These are phyloP conservation scores for Ceratocystis harringtonii DNA, from an alignment of 2,329 filamentous ascomycete genomes.

Conservation along the genomic window DNA sequence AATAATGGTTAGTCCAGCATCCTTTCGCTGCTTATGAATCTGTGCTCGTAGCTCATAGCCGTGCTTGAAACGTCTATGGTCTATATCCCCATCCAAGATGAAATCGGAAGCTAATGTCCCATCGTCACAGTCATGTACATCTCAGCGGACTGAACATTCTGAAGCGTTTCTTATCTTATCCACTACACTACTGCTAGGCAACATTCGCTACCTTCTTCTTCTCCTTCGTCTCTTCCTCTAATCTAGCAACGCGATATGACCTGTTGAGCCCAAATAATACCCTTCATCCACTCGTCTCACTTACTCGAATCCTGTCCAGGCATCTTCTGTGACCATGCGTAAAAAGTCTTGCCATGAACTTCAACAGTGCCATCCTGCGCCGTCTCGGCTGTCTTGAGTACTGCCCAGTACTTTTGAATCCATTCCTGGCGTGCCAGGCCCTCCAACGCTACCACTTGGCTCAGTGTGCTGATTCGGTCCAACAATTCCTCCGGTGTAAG, in stretches of 20 bases:
- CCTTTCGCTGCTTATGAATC: background rate
- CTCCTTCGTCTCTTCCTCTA: slow-evolving; percentile 14
- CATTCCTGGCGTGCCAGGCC: slow-evolving; percentile 35
- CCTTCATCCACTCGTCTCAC: background rate
- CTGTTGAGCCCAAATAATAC: background rate
- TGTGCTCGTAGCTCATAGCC: background rate
- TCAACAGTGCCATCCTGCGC: slow-evolving; percentile 49
- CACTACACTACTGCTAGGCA: background rate
- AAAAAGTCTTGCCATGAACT: slow-evolving; percentile 48
- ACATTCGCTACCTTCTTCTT: background rate
- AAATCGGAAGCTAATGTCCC: background rate
- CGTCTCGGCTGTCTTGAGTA: slow-evolving; percentile 37
- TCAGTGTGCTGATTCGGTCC: slow-evolving; percentile 49
- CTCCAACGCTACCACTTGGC: slow-evolving; percentile 48
- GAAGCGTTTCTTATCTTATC: background rate
- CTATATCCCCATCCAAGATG: background rate
- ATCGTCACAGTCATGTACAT: slow-evolving; percentile 51
- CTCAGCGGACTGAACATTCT: slow-evolving; percentile 40
- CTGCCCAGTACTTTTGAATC: slow-evolving; percentile 37
- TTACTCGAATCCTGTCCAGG: slow-evolving; percentile 20
- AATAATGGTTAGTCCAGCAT: slow-evolving; percentile 60
- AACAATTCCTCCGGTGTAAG: slow-evolving; percentile 45
- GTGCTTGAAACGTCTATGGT: background rate
- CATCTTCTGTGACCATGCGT: slow-evolving; percentile 44
- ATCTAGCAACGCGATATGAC: slow-evolving; percentile 9